These are phyloP conservation scores for Adansonia gregorii DNA, from an alignment of 441 rosid genomes.

Conservation along the genomic window DNA sequence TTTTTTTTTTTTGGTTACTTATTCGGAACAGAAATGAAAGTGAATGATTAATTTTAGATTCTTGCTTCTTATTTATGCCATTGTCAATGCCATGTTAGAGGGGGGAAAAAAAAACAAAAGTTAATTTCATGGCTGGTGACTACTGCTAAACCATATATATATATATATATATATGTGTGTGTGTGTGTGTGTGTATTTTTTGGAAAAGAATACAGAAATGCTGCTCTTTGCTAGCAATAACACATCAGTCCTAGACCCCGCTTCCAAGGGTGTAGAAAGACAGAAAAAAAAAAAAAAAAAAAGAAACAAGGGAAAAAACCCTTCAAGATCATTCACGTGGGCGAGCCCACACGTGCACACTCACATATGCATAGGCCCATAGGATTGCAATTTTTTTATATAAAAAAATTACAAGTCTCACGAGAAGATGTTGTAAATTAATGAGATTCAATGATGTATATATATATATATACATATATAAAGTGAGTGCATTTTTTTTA, in stretches of 20 bases:
- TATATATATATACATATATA: neutral
- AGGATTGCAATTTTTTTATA: neutral
- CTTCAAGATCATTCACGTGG: neutral
- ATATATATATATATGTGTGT: no score
- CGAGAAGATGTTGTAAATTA: no score
- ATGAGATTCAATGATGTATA: neutral
- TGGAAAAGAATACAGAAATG: neutral
- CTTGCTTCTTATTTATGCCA: neutral
- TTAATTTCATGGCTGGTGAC: slow-evolving; percentile 22
- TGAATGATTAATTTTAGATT: slow-evolving; percentile 8
- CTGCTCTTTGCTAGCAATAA: neutral
- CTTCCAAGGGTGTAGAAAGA: neutral
- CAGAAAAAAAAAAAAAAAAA: no score
- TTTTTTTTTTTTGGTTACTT: neutral
- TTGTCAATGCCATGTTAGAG: neutral
- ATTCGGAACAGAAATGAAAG: neutral
- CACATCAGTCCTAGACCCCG: no score
- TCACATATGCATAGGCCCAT: slow-evolving; percentile 34
- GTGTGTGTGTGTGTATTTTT: no score
- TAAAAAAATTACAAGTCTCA: no score
- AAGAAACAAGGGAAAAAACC: no score
- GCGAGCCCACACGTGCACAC: slow-evolving; percentile 24
- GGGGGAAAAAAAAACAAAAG: slow-evolving; percentile 1
- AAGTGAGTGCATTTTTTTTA: neutral
- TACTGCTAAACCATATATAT: neutral